These are phyloP conservation scores for Naganishia kalamii DNA, from an alignment of 768 basidiomycete genomes.

Conservation along the genomic window DNA sequence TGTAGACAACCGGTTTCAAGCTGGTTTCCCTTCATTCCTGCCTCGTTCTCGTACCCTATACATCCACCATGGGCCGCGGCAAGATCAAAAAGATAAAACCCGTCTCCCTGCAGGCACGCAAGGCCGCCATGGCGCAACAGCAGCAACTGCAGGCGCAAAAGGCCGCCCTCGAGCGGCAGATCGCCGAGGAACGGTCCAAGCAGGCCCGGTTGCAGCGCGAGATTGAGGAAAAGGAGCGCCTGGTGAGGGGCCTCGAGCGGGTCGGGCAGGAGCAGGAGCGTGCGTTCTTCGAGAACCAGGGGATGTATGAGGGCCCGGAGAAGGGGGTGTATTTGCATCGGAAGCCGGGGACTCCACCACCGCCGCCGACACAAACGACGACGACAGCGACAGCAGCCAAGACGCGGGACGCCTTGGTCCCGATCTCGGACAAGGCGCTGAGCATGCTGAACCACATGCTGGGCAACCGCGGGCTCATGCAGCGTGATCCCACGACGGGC, in stretches of 20 bases:
- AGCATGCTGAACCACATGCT: constrained; percentile 25
- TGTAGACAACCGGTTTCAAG: background rate
- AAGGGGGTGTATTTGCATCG: background rate
- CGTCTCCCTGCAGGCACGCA: constrained; percentile 15
- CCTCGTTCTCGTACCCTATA: background rate
- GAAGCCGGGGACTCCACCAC: background rate
- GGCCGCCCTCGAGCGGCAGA: constrained; percentile 10
- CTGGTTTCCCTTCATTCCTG: background rate
- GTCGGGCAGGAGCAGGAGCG: background rate
- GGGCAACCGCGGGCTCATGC: constrained; percentile 18
- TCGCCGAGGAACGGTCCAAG: constrained; percentile 14
- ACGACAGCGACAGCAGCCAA: background rate
- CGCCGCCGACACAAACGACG: background rate
- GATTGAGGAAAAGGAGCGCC: constrained; percentile 14
- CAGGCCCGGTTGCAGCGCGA: constrained; percentile 4
- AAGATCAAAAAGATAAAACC: constrained; percentile 15
- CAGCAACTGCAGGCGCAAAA: constrained; percentile 13
- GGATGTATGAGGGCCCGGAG: background rate
- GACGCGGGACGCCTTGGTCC: background rate
- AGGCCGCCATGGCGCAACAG: constrained; percentile 12
- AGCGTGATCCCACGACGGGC: constrained; percentile 16
- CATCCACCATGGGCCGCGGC: constrained; percentile 13
- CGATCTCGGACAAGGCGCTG: constrained; percentile 22
- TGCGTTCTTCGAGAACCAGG: background rate
- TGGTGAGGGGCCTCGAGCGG: constrained; percentile 4